A percentile compares a stretch with the other conserved stretches of the same genome.
Conservation (phyloP, 768 basidiomycete genomes). For the Podaxis sp. region DNA sequence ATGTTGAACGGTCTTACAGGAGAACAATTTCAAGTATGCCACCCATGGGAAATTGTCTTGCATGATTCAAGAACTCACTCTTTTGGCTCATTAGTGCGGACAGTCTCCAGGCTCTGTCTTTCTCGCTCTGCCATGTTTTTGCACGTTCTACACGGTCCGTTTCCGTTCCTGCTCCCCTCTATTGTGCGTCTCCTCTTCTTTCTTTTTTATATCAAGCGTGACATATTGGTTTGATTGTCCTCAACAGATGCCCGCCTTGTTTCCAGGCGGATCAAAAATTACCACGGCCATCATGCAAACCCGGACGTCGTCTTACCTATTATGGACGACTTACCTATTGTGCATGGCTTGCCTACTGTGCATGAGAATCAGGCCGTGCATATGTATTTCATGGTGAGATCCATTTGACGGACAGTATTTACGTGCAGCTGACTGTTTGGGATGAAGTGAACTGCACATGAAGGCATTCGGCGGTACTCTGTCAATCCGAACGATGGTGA, state of each 20-base stretch:
- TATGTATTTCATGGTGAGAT: conserved; percentile 62
- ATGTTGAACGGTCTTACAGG: conserved; percentile 23
- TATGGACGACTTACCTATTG: conserved; percentile 41
- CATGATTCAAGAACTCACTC: not conserved
- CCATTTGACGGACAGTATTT: not conserved
- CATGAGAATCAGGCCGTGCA: conserved; percentile 46
- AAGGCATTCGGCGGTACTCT: not conserved
- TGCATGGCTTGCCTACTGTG: conserved; percentile 48
- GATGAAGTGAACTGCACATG: not conserved
- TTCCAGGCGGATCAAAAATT: conserved; percentile 77
- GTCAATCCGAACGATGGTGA: too few relatives aligned
- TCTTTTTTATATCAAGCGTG: not conserved
- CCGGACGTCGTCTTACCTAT: conserved; percentile 60
- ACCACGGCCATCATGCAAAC: conserved; percentile 63
- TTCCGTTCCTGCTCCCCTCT: conserved; percentile 83
- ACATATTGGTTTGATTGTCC: not conserved
- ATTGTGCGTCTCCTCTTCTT: conserved; percentile 49
- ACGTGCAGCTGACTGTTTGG: not conserved
- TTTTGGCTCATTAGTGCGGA: conserved; percentile 46
- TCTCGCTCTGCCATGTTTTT: conserved; percentile 77
- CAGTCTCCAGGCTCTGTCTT: conserved; percentile 66
- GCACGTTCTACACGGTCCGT: conserved; percentile 82
- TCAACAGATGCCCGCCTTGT: conserved; percentile 76
- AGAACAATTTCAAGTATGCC: conserved; percentile 59
- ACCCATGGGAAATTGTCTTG: not conserved